phyloP scores from a whole-genome alignment of 768 basidiomycete species.

The Calocera cornea region DNA sequence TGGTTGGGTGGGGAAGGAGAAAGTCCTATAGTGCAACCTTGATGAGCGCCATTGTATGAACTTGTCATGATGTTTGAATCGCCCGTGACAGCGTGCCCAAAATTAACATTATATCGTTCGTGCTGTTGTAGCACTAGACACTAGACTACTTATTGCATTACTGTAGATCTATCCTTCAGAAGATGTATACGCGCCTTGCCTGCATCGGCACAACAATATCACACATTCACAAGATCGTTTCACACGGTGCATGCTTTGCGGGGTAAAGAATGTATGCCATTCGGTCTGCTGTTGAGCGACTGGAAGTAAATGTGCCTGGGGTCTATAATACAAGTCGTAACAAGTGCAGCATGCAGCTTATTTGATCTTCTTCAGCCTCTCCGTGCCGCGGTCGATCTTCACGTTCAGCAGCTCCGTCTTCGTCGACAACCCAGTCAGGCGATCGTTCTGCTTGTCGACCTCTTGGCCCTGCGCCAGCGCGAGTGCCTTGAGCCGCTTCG shows the following conservation, averaged over 20 bases:
- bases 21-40: background rate
- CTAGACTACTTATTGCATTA: background rate
- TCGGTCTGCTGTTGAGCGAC: background rate
- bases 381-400: conserved; percentile 67
- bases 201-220: background rate
- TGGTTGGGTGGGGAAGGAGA: conserved; percentile 47
- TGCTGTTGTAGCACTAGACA: background rate
- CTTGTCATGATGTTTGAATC: background rate
- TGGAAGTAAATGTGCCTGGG: background rate
- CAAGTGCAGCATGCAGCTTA: background rate
- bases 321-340: background rate
- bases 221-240: background rate
- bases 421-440: conserved; percentile 60
- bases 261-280: background rate
- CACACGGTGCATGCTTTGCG: background rate
- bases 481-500: conserved; percentile 64
- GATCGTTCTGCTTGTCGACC: conserved; percentile 69
- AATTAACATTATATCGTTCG: background rate
- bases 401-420: conserved; percentile 68
- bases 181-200: background rate
- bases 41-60: background rate
- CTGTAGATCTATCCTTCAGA: background rate
- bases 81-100: background rate
- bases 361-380: conserved; percentile 42
- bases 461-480: conserved; percentile 77